These are phyloP conservation scores for Trichoderma breve DNA, from an alignment of 2,329 filamentous ascomycete species.

Conservation along the genomic window DNA sequence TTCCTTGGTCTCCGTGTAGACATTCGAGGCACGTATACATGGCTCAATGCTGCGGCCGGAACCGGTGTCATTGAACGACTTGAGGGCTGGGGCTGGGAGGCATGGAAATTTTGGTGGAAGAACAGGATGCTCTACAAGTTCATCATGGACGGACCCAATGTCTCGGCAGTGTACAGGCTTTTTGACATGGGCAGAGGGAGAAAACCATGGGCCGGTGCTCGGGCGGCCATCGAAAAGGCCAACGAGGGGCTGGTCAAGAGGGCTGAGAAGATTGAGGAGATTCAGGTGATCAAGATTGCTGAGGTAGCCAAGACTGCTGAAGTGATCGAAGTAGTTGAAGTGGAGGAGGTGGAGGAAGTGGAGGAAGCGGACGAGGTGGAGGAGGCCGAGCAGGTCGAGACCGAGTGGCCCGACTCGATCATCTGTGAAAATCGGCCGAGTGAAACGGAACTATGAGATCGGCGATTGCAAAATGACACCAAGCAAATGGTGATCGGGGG, in stretches of 20 bases:
- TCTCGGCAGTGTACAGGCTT: slow-evolving; percentile 40
- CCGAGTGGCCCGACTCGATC: not conserved
- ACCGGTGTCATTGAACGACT: slow-evolving; percentile 42
- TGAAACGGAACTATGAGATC: not conserved
- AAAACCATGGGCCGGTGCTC: slow-evolving; percentile 41
- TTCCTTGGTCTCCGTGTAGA: slow-evolving; percentile 28
- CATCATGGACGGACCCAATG: slow-evolving; percentile 39
- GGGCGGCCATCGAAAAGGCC: slow-evolving; percentile 30
- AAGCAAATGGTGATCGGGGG: not conserved
- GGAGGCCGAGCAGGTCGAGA: not conserved
- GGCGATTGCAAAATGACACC: not conserved
- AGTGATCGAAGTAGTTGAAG: not conserved
- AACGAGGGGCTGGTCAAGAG: slow-evolving; percentile 28
- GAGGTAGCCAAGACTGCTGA: not conserved
- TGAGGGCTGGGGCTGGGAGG: slow-evolving; percentile 37
- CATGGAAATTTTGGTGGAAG: slow-evolving; percentile 44
- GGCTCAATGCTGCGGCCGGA: slow-evolving; percentile 42
- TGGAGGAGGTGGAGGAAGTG: not conserved
- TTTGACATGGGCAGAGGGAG: slow-evolving; percentile 41
- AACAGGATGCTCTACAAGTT: slow-evolving; percentile 41
- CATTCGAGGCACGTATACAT: slow-evolving; percentile 30
- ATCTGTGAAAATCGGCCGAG: not conserved
- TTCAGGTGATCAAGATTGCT: not conserved
- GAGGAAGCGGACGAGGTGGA: not conserved
- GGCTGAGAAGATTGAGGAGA: not conserved